These are phyloP conservation scores for Pyrenophora seminiperda DNA, from an alignment of 2,329 filamentous ascomycete genomes.

Conservation along the genomic window DNA sequence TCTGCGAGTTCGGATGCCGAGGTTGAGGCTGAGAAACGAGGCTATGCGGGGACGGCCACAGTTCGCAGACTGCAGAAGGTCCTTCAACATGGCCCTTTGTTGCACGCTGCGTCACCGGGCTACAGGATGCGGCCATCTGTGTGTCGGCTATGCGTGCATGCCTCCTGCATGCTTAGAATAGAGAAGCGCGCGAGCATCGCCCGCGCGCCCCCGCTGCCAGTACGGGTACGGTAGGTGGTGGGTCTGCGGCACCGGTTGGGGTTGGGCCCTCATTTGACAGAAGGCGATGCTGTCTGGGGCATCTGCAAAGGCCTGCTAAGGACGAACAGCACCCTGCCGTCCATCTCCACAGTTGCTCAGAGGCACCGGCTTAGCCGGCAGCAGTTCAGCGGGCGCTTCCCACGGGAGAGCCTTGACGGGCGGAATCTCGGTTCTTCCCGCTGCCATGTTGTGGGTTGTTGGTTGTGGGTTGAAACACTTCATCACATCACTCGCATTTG, in stretches of 20 bases:
- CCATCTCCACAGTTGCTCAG: slow-evolving; percentile 4
- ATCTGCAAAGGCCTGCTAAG: slow-evolving; percentile 2
- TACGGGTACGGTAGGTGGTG: no score
- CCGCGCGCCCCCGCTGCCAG: slow-evolving; percentile 5
- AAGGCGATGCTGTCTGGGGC: not conserved
- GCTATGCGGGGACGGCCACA: slow-evolving; percentile 19
- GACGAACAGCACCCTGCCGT: not conserved
- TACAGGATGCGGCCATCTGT: slow-evolving; percentile 7
- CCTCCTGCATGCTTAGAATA: slow-evolving; percentile 22
- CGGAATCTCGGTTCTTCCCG: slow-evolving; percentile 23
- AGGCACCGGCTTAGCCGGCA: slow-evolving; percentile 18
- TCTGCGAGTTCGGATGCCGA: slow-evolving; percentile 25
- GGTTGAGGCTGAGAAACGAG: slow-evolving; percentile 22
- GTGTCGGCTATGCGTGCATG: slow-evolving; percentile 17
- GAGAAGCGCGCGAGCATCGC: slow-evolving; percentile 9
- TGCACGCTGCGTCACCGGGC: slow-evolving; percentile 4
- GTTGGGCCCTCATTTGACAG: slow-evolving; percentile 3
- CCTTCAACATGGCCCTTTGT: slow-evolving; percentile 7
- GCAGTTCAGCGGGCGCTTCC: slow-evolving; percentile 26
- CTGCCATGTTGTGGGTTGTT: slow-evolving; percentile 16
- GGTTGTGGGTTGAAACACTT: no score
- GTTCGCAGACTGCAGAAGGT: slow-evolving; percentile 11
- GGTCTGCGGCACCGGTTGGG: slow-evolving; percentile 12
- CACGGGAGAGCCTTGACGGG: slow-evolving; percentile 13
- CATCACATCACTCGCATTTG: slow-evolving; percentile 21